Conservation (phyloP, 1,284 basidiomycete species). For the Xerocomus amazonicus region DNA sequence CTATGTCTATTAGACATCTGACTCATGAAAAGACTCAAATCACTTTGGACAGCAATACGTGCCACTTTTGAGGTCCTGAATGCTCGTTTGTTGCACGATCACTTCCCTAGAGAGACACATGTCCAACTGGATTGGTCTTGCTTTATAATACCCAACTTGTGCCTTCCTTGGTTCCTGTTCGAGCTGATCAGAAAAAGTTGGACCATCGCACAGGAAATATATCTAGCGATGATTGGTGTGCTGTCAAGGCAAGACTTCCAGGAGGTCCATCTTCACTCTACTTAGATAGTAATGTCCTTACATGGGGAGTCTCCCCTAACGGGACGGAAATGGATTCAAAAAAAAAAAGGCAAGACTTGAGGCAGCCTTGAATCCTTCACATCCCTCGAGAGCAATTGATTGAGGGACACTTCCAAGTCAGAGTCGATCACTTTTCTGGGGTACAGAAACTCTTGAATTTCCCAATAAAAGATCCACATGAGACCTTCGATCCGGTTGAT, state of each 20-base stretch:
- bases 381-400: slow-evolving; percentile 36
- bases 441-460: slow-evolving; percentile 36
- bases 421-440: slow-evolving; percentile 41
- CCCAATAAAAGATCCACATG: background rate
- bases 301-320: too few relatives aligned
- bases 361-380: slow-evolving; percentile 16
- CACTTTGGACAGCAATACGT: background rate
- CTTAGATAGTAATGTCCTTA: too few relatives aligned
- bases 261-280: too few relatives aligned
- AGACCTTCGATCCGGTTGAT: slow-evolving; percentile 6
- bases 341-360: slow-evolving; percentile 17
- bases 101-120: slow-evolving; percentile 31
- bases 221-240: slow-evolving; percentile 15
- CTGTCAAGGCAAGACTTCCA: slow-evolving; percentile 15
- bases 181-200: slow-evolving; percentile 23
- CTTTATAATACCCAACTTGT: slow-evolving; percentile 33
- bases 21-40: background rate
- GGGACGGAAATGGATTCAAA: too few relatives aligned
- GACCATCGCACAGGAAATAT: slow-evolving; percentile 32
- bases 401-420: slow-evolving; percentile 40
- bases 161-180: slow-evolving; percentile 27
- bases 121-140: slow-evolving; percentile 28
- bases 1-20: background rate
- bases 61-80: slow-evolving; percentile 13
- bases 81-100: slow-evolving; percentile 34